Conservation (phyloP, 1,139 yeast species). For the Dujonia santamariae region DNA sequence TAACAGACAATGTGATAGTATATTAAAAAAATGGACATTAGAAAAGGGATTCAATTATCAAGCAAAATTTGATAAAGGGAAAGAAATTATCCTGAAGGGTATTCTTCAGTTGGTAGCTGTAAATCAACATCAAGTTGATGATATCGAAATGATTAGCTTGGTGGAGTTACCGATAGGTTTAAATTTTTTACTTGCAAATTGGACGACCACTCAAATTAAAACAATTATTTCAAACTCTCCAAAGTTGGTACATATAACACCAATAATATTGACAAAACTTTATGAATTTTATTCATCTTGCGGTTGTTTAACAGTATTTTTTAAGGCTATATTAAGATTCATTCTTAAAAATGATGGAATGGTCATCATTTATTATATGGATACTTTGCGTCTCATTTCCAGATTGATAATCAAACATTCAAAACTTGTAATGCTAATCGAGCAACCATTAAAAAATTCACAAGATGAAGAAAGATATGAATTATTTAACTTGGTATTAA, state of each 20-base stretch:
- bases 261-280: conserved; percentile 28
- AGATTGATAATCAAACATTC: conserved; percentile 34
- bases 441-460: not conserved
- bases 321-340: conserved; percentile 35
- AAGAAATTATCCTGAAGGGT: conserved; percentile 19
- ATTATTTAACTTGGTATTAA: conserved; percentile 2
- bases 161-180: conserved; percentile 28
- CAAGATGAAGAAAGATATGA: no score
- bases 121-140: not conserved
- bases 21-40: conserved; percentile 39
- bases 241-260: conserved; percentile 36
- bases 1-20: conserved; percentile 50
- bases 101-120: conserved; percentile 11
- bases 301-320: conserved; percentile 40
- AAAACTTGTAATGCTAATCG: conserved; percentile 32
- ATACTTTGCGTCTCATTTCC: conserved; percentile 36
- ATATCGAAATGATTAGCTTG: no score
- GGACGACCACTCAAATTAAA: conserved; percentile 42
- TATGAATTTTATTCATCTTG: conserved; percentile 32
- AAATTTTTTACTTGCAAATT: conserved; percentile 40
- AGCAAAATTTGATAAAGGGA: conserved; percentile 28
- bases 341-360: conserved; percentile 42
- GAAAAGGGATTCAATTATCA: conserved; percentile 33
- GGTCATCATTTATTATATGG: conserved; percentile 39
- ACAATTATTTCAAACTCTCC: conserved; percentile 27